Evolutionary conservation across 129 eudicot species (phyloP).

Genomic region (Flaveria sonorensis): DNA sequence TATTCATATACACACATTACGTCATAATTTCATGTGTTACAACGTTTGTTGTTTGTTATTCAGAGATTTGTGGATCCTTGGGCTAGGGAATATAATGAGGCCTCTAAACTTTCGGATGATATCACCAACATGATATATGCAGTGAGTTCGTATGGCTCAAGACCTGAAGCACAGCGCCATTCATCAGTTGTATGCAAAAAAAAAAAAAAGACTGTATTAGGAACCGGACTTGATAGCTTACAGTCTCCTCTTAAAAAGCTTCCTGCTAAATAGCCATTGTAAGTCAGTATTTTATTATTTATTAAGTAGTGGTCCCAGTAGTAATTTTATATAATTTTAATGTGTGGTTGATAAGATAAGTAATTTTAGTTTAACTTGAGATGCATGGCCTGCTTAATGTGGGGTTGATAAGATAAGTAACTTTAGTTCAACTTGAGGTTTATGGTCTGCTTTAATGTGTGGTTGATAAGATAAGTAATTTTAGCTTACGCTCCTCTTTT

Average conservation of each 20-base stretch:
- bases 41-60: conserved; percentile 11
- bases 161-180: conserved; percentile 74
- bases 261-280: conserved; percentile 69
- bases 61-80: conserved; percentile 56
- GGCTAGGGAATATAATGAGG: conserved; percentile 75
- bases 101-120: conserved; percentile 69
- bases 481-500: too few relatives aligned
- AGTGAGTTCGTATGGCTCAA: conserved; percentile 49
- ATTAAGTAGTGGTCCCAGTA: too few relatives aligned
- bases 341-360: too few relatives aligned
- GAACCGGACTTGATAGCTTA: conserved; percentile 68
- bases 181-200: conserved; percentile 65
- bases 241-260: conserved; percentile 58
- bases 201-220: conserved; percentile 65
- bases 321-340: too few relatives aligned
- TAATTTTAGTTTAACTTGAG: too few relatives aligned
- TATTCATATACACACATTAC: neutral
- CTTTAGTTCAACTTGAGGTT: too few relatives aligned
- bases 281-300: conserved; percentile 24
- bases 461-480: too few relatives aligned
- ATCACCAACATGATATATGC: conserved; percentile 66
- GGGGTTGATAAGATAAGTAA: too few relatives aligned
- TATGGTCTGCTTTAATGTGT: too few relatives aligned
- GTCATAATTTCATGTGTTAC: conserved; percentile 15
- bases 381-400: too few relatives aligned